These are phyloP conservation scores for Ophiostoma piceae DNA, from an alignment of 2,329 filamentous ascomycete genomes.

Conservation along the genomic window DNA sequence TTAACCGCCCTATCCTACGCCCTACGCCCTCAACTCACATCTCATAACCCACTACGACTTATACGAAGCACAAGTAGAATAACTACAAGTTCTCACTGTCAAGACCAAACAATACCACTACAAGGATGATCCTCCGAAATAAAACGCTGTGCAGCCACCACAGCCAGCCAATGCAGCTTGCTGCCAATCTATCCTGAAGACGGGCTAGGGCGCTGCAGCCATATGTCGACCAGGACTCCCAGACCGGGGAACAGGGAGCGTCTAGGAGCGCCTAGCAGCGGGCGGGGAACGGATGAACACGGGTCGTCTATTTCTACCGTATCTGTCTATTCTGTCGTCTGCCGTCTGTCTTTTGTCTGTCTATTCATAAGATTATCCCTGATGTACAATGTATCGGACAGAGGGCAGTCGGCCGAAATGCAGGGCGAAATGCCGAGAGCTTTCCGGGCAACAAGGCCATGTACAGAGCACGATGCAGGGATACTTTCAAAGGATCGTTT, in stretches of 20 bases:
- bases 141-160: not conserved
- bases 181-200: not conserved
- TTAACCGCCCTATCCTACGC: not conserved
- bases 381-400: not conserved
- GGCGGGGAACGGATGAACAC: constrained; percentile 5
- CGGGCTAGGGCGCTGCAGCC: not conserved
- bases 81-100: not conserved
- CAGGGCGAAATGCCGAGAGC: not conserved
- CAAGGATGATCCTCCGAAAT: not conserved
- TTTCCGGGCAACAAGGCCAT: not conserved
- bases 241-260: constrained; percentile 8
- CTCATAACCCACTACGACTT: constrained; percentile 3
- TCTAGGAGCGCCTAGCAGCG: not conserved
- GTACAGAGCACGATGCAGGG: too few relatives aligned
- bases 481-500: too few relatives aligned
- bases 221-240: not conserved
- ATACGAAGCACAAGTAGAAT: constrained; percentile 6
- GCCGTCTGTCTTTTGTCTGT: too few relatives aligned
- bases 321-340: not conserved
- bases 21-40: not conserved
- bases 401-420: not conserved
- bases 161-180: not conserved
- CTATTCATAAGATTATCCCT: too few relatives aligned
- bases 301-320: not conserved
- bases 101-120: too few relatives aligned